Conservation (phyloP, 805 yeast genomes). For the Candida montana region DNA sequence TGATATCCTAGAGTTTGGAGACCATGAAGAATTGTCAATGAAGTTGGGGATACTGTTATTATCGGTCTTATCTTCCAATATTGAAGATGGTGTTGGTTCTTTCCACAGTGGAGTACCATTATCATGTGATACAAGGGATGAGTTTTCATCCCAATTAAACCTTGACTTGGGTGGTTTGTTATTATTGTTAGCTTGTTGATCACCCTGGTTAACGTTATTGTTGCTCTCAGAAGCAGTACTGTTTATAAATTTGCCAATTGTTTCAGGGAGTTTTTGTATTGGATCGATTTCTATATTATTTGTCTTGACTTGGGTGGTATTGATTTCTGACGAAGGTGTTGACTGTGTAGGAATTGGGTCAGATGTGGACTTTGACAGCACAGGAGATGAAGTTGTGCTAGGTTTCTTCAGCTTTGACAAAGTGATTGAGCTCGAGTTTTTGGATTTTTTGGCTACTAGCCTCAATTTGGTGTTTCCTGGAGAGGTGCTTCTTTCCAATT, state of each 20-base stretch:
- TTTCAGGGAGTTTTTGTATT: constrained; percentile 7
- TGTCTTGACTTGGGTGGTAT: too few species aligned
- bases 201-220: constrained; percentile 1
- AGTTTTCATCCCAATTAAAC: constrained; percentile 4
- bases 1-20: constrained; percentile 23
- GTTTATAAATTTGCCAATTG: constrained; percentile 4
- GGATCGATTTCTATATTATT: constrained; percentile 4
- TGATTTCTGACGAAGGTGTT: not conserved
- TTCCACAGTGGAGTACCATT: constrained; percentile 3
- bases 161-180: constrained; percentile 7
- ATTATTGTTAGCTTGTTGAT: not conserved
- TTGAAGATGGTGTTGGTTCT: not conserved
- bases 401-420: constrained; percentile 3
- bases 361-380: not conserved
- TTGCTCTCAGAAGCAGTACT: constrained; percentile 5
- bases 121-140: not conserved
- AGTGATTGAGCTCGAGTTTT: constrained; percentile 5
- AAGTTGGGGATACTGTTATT: not conserved
- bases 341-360: not conserved
- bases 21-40: constrained; percentile 15
- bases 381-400: not conserved
- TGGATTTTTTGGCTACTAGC: constrained; percentile 16
- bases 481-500: constrained; percentile 11
- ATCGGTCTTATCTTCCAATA: not conserved
- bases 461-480: constrained; percentile 19